Conservation (phyloP, 768 basidiomycete genomes). For the Austroboletus eburneus region DNA sequence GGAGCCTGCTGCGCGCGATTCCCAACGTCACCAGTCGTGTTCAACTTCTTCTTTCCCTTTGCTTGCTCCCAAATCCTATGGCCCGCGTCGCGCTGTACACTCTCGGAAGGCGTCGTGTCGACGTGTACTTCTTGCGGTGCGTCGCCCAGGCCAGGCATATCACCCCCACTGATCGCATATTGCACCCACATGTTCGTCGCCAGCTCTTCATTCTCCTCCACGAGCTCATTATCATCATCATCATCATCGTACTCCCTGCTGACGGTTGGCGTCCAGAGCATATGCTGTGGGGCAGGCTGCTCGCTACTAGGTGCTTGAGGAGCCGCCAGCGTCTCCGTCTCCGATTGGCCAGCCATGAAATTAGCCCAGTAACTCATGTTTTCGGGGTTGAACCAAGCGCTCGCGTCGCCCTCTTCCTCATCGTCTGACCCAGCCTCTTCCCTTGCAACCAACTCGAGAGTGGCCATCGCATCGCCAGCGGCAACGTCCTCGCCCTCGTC, state of each 20-base stretch:
- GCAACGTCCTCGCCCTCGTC: slow-evolving; percentile 10
- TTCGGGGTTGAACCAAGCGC: slow-evolving; percentile 23
- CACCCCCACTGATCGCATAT: slow-evolving; percentile 26
- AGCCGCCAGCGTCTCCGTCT: slow-evolving; percentile 3
- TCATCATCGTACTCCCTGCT: slow-evolving; percentile 23
- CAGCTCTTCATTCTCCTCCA: slow-evolving; percentile 13
- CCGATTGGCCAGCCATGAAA: slow-evolving; percentile 18
- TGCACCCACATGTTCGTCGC: slow-evolving; percentile 28
- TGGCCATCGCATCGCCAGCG: neutral
- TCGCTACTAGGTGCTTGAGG: slow-evolving; percentile 1
- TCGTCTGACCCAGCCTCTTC: slow-evolving; percentile 9
- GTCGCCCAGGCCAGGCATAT: slow-evolving; percentile 12
- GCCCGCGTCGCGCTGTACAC: slow-evolving; percentile 4
- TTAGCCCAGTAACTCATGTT: slow-evolving; percentile 28
- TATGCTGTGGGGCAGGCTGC: slow-evolving; percentile 12
- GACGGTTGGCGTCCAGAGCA: slow-evolving; percentile 23
- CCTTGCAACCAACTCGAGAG: neutral
- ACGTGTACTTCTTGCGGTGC: slow-evolving; percentile 2
- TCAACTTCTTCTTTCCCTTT: slow-evolving; percentile 20
- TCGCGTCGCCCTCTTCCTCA: slow-evolving; percentile 16
- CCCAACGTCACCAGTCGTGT: slow-evolving; percentile 13
- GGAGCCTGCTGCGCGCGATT: slow-evolving; percentile 24
- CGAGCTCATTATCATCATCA: slow-evolving; percentile 22
- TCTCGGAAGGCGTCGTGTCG: neutral
- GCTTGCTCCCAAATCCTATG: slow-evolving; percentile 20